A percentile compares a stretch with the other conserved stretches of the same genome.
Conservation (phyloP, 805 yeast genomes). For the Candida ipomoeae region DNA sequence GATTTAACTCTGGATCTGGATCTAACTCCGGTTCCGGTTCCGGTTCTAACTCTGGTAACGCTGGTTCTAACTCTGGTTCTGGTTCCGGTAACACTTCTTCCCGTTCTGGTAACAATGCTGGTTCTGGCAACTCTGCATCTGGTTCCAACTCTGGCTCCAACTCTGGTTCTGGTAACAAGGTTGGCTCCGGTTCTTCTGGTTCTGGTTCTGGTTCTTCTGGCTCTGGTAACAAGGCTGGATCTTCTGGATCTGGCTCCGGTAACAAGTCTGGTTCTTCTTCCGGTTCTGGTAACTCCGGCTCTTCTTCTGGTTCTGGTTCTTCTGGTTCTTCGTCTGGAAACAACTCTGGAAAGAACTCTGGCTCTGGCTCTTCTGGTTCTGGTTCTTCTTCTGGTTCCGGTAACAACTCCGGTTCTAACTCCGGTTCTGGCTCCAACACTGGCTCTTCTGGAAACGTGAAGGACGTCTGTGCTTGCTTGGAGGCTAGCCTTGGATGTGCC, state of each 20-base stretch:
- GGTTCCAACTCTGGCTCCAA: background rate
- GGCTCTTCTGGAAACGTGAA: too few relatives aligned
- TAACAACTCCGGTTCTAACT: background rate
- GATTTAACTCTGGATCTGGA: background rate
- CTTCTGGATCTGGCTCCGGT: background rate
- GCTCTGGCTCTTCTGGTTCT: slow-evolving; percentile 6
- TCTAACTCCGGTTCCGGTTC: background rate
- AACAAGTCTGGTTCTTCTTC: background rate
- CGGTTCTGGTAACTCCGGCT: too few relatives aligned
- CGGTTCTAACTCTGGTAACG: background rate
- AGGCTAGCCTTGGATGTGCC: too few relatives aligned
- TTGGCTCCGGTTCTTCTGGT: background rate
- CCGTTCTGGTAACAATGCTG: slow-evolving; percentile 12
- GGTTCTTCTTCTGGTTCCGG: slow-evolving; percentile 1
- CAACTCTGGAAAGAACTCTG: slow-evolving; percentile 1
- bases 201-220: slow-evolving; percentile 10
- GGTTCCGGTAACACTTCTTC: background rate
- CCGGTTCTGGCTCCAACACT: too few relatives aligned
- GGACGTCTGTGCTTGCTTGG: too few relatives aligned
- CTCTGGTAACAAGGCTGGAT: slow-evolving; percentile 28
- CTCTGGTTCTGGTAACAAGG: too few relatives aligned
- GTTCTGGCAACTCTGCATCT: slow-evolving; percentile 26
- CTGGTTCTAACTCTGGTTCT: background rate
- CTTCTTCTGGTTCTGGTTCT: background rate
- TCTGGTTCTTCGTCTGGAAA: background rate